Evolutionary conservation across 202 grass and related monocot species (phyloP), one percentile per base, ranked within the genome.

Genomic region (Elaeis oleifera): DNA sequence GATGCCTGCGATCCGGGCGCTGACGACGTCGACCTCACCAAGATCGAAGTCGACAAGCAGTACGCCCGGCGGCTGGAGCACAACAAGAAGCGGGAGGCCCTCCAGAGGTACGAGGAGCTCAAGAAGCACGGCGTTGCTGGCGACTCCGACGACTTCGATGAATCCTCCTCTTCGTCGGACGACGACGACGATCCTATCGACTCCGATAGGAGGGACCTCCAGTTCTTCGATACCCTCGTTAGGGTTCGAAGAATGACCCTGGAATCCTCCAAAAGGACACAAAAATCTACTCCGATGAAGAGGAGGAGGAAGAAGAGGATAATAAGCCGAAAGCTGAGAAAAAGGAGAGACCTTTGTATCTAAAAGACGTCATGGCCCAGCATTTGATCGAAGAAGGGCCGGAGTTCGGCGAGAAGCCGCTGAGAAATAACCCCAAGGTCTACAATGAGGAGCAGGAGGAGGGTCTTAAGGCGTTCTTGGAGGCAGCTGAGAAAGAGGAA

Each of bases 351-450:
- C 83, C 83, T 9, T 9, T 88, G 32, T 96, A 96, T 61, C 77
- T 96, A 27, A 96, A 96, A 66, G 86, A 96, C n/a, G 78, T 90
- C 1, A 86, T 82, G 55, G 86, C 86, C 21, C 76, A 59, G 61
- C 67, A 87, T 75, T 78, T 96, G 24, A 54, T 95, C 26, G 86
- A 87, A 73, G 87, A 95, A 28, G 86, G 20, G 81, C 81, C 86
- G 1, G 83, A 88, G 71, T 90, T 87, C 22, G 67, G 56, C 4
- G 76, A 56, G 53, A 78, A 63, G 36, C 60, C 80, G 61, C 67
- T 68, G 49, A 89, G 75, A 59, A 81, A 75, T 50, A 75, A 76
- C 18, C 66, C 63, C 27, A 81, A 78, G 54, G 81, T 76, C 2
- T 84, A 89, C 25, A 72, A 89, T 19, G 72, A 81, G 67, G 63